Conservation (phyloP, 2,329 filamentous ascomycete species). For the Aspergillus caelatus region DNA sequence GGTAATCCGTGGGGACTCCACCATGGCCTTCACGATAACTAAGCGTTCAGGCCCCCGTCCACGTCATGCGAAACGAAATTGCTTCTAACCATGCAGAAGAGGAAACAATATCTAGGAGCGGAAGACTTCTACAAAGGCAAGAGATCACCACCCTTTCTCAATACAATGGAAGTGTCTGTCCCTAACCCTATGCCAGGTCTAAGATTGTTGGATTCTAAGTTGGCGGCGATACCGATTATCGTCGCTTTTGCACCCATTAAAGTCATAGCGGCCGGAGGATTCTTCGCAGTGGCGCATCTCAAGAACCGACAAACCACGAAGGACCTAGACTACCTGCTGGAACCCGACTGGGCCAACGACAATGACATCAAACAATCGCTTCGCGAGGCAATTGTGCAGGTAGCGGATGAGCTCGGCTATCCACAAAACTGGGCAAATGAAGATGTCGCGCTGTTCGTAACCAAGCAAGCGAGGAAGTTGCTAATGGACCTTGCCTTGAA, state of each 20-base stretch:
- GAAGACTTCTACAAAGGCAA: conserved; percentile 10
- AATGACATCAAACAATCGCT: conserved; percentile 13
- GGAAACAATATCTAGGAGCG: conserved; percentile 7
- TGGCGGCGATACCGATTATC: neutral
- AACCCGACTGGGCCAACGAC: conserved; percentile 13
- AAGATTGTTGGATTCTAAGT: conserved; percentile 4
- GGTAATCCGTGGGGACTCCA: neutral
- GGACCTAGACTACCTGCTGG: conserved; percentile 15
- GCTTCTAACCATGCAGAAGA: neutral
- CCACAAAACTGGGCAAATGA: conserved; percentile 15
- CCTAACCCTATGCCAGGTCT: neutral
- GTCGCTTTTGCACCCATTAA: conserved; percentile 15
- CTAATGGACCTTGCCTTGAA: conserved; percentile 15
- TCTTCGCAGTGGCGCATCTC: conserved; percentile 16
- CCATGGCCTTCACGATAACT: neutral
- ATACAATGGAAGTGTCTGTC: no score
- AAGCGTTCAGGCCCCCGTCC: neutral
- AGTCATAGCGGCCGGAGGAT: conserved; percentile 13
- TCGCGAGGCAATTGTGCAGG: conserved; percentile 9
- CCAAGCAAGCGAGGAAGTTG: conserved; percentile 8
- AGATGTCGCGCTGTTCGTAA: conserved; percentile 14
- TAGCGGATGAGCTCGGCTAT: conserved; percentile 4
- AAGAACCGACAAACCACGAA: conserved; percentile 12
- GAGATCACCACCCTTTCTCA: neutral
- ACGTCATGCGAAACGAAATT: neutral